phyloP scores from a whole-genome alignment of 2,329 filamentous ascomycete genomes.

The Botrytis cinerea region DNA sequence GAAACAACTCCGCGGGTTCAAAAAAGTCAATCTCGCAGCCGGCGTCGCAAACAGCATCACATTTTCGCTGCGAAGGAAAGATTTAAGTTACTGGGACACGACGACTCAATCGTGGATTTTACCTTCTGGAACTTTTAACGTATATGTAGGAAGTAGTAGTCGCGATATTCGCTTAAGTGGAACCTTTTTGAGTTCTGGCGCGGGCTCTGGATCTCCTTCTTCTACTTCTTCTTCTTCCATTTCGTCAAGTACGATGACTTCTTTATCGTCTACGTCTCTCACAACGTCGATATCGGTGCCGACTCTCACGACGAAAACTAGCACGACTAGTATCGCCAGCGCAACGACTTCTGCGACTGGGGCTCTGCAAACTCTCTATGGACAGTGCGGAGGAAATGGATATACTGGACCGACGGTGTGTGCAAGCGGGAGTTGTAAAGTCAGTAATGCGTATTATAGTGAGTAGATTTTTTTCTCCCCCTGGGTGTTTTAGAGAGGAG shows the following conservation, averaged over 20 bases:
- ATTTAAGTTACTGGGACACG: slow-evolving; percentile 67
- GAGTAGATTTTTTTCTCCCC: not conserved
- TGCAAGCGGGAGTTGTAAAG: slow-evolving; percentile 29
- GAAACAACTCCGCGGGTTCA: slow-evolving; percentile 64
- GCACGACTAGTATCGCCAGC: not conserved
- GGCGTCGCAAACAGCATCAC: slow-evolving; percentile 48
- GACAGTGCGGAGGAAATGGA: slow-evolving; percentile 32
- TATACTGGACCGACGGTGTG: slow-evolving; percentile 32
- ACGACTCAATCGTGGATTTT: slow-evolving; percentile 58
- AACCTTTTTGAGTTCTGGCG: slow-evolving; percentile 1
- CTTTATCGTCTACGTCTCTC: not conserved
- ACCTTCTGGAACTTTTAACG: slow-evolving; percentile 33
- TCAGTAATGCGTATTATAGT: slow-evolving; percentile 32
- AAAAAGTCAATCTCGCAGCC: slow-evolving; percentile 54
- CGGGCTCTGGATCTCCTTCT: not conserved
- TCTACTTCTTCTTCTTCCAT: not conserved
- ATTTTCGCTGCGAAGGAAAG: slow-evolving; percentile 44
- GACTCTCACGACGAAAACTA: not conserved
- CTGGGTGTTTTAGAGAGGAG: too few species aligned
- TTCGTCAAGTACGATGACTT: not conserved
- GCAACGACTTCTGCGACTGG: not conserved
- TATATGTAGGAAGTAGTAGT: slow-evolving; percentile 36
- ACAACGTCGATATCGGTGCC: not conserved
- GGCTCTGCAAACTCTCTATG: slow-evolving; percentile 27
- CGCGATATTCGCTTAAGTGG: slow-evolving; percentile 36